phyloP scores from a whole-genome alignment of 768 basidiomycete genomes.

The Boletus rubroflammeus region DNA sequence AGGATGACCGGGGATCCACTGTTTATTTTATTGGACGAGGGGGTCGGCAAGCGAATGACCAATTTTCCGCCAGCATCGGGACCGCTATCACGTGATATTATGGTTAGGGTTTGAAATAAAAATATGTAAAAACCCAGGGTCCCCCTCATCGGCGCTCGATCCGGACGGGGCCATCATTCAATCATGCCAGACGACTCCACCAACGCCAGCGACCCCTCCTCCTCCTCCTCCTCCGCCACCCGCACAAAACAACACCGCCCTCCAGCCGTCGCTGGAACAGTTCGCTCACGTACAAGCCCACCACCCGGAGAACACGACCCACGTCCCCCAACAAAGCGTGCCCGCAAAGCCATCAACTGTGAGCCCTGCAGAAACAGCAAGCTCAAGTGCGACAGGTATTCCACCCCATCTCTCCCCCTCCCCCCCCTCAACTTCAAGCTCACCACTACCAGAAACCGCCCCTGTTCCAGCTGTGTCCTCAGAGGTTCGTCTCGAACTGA shows the following conservation, averaged over 20 bases:
- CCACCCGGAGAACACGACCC: conserved; percentile 57
- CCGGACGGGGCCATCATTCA: conserved; percentile 20
- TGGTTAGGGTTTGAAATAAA: conserved; percentile 30
- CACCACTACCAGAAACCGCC: conserved; percentile 57
- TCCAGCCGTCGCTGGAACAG: conserved; percentile 30
- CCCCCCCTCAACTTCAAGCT: neutral
- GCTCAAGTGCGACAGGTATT: conserved; percentile 84
- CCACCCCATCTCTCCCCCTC: too few species aligned
- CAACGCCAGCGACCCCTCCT: conserved; percentile 13
- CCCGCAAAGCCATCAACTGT: conserved; percentile 85
- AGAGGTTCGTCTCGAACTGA: conserved; percentile 48
- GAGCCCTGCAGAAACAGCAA: conserved; percentile 86
- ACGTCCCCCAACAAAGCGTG: conserved; percentile 73
- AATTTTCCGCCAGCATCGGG: too few species aligned
- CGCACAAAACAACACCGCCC: conserved; percentile 20
- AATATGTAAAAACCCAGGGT: conserved; percentile 7
- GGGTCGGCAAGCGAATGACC: too few species aligned
- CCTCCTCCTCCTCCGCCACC: conserved; percentile 12
- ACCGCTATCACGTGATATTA: conserved; percentile 19
- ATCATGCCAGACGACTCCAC: conserved; percentile 32
- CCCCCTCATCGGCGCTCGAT: conserved; percentile 25
- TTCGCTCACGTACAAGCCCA: conserved; percentile 44
- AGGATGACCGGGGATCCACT: neutral
- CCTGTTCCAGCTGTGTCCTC: conserved; percentile 85
- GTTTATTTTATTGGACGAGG: too few species aligned